A percentile compares a stretch with the other conserved stretches of the same genome.
phyloP scores from a whole-genome alignment of 768 basidiomycete genomes.

The Lenzites betulinus region DNA sequence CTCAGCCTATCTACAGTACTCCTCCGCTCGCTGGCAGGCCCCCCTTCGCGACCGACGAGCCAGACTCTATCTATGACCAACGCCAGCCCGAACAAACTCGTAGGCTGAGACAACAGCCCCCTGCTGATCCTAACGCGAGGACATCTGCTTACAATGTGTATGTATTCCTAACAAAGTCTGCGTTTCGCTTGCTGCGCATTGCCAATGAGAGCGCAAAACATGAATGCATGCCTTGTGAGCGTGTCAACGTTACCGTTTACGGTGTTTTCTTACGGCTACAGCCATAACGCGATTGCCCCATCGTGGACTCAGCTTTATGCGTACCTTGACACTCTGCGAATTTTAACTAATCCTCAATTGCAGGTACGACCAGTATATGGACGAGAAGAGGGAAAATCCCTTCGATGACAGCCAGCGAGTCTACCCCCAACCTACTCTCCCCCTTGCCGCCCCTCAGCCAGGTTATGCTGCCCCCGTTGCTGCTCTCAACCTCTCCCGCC shows the following conservation, averaged over 20 bases:
- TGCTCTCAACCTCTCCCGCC: conserved; percentile 59
- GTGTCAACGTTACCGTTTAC: no score
- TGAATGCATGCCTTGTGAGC: background rate
- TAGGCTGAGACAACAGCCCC: conserved; percentile 43
- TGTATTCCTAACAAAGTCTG: conserved; percentile 30
- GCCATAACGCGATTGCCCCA: no score
- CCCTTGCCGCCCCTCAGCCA: conserved; percentile 69
- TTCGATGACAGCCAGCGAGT: conserved; percentile 35
- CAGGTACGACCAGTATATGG: conserved; percentile 68
- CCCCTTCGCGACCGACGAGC: conserved; percentile 70
- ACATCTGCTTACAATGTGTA: conserved; percentile 72
- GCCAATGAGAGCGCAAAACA: conserved; percentile 1
- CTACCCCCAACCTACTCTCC: conserved; percentile 32
- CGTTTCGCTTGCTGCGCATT: conserved; percentile 7
- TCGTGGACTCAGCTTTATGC: no score
- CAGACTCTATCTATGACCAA: conserved; percentile 59
- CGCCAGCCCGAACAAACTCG: conserved; percentile 43
- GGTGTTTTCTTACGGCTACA: no score
- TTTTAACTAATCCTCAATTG: background rate
- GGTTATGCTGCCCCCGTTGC: conserved; percentile 74
- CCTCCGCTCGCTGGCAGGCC: conserved; percentile 61
- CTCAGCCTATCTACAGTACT: conserved; percentile 31
- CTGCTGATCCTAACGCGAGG: conserved; percentile 51
- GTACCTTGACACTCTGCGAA: no score
- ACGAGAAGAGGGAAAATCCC: conserved; percentile 49